Percentiles rank a stretch among this genome's conserved stretches.
Evolutionary conservation across 768 basidiomycete genomes (phyloP).

Genomic region (Lyophyllum shimeji): DNA sequence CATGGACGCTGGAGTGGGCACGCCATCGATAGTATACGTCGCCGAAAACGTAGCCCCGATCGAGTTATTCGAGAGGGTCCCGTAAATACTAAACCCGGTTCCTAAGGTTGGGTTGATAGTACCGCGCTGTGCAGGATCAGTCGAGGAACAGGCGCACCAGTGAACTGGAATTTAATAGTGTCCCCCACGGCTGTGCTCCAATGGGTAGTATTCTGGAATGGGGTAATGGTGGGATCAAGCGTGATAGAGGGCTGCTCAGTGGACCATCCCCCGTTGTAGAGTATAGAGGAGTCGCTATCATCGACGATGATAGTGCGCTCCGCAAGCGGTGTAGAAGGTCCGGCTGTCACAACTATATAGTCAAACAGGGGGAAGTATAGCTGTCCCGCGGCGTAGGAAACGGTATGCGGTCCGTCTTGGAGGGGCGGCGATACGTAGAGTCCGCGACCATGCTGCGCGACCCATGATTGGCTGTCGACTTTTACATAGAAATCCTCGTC

Average conservation of each 20-base stretch:
- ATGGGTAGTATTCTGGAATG: slow-evolving; percentile 33
- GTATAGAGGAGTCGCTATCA: slow-evolving; percentile 29
- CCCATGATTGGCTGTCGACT: slow-evolving; percentile 34
- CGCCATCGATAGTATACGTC: slow-evolving; percentile 36
- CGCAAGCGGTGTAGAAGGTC: slow-evolving; percentile 31
- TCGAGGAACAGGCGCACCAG: slow-evolving; percentile 25
- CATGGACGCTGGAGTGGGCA: slow-evolving; percentile 22
- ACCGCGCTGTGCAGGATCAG: background rate
- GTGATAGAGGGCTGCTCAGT: slow-evolving; percentile 15
- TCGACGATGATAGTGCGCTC: slow-evolving; percentile 37
- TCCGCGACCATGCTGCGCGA: slow-evolving; percentile 29
- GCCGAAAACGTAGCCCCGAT: slow-evolving; percentile 33
- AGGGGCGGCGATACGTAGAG: slow-evolving; percentile 31
- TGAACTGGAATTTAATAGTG: slow-evolving; percentile 32
- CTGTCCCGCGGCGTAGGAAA: slow-evolving; percentile 32
- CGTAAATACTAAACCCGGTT: slow-evolving; percentile 35
- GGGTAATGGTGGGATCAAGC: slow-evolving; percentile 26
- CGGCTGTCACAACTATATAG: slow-evolving; percentile 38
- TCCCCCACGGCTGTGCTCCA: slow-evolving; percentile 38
- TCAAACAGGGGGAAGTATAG: slow-evolving; percentile 33
- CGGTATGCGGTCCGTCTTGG: slow-evolving; percentile 34
- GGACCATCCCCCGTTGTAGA: slow-evolving; percentile 36
- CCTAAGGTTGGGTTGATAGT: slow-evolving; percentile 24
- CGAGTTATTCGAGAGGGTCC: slow-evolving; percentile 29
- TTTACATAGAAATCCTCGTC: slow-evolving; percentile 32